Percentiles rank a stretch among this genome's conserved stretches.
These are phyloP conservation scores for Coniochaeta sp. DNA, from an alignment of 2,329 filamentous ascomycete species.

Conservation along the genomic window DNA sequence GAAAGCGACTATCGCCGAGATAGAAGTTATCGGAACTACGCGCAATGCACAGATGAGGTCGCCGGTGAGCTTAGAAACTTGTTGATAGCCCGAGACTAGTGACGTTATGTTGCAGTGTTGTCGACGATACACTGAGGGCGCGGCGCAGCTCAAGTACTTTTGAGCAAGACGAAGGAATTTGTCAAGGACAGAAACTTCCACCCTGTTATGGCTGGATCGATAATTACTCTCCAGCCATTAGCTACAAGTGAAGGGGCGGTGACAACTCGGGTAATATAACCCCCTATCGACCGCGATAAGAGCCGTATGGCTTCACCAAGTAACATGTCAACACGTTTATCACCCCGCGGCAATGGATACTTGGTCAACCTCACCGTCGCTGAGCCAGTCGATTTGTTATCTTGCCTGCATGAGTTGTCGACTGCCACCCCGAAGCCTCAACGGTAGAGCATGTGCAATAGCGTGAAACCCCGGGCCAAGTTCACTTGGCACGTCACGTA, in stretches of 20 bases:
- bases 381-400: not conserved
- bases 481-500: not conserved
- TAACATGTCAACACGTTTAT: not conserved
- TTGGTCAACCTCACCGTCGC: not conserved
- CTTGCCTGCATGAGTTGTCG: not conserved
- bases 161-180: not conserved
- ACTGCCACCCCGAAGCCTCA: not conserved
- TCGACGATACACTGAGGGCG: not conserved
- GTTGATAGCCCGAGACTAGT: not conserved
- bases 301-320: not conserved
- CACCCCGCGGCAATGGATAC: not conserved
- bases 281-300: not conserved
- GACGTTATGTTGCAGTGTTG: not conserved
- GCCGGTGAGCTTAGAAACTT: not conserved
- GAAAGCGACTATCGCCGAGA: not conserved
- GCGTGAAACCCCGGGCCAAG: not conserved
- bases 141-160: not conserved
- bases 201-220: not conserved
- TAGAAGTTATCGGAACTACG: not conserved
- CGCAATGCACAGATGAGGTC: not conserved
- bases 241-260: not conserved
- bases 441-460: not conserved
- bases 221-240: not conserved
- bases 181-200: not conserved
- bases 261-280: not conserved